These are phyloP conservation scores for Penicillium fuscoglaucum DNA, from an alignment of 2,329 filamentous ascomycete genomes.

Conservation along the genomic window DNA sequence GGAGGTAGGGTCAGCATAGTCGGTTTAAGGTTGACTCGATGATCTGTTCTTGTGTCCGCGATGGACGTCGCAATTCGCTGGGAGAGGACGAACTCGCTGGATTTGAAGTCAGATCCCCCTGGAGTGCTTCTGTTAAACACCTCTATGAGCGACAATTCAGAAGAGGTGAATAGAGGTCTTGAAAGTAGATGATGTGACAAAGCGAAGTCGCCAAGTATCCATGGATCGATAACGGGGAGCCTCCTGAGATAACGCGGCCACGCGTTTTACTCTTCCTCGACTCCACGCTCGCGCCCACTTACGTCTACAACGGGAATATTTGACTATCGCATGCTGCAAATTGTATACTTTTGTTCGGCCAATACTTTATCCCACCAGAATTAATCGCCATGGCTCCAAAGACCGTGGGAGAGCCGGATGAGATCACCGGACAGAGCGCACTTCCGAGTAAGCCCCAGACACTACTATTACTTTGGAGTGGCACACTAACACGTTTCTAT, in stretches of 20 bases:
- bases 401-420: slow-evolving; percentile 77
- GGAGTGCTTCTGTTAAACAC: not conserved
- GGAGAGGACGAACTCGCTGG: not conserved
- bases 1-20: slow-evolving; percentile 32
- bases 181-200: slow-evolving; percentile 15
- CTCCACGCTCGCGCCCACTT: slow-evolving; percentile 15
- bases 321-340: not conserved
- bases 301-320: not conserved
- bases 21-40: slow-evolving; percentile 18
- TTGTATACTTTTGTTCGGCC: not conserved
- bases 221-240: slow-evolving; percentile 29
- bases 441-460: slow-evolving; percentile 68
- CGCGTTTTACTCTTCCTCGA: slow-evolving; percentile 21
- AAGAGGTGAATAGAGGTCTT: slow-evolving; percentile 8
- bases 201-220: slow-evolving; percentile 27
- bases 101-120: not conserved
- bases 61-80: slow-evolving; percentile 5
- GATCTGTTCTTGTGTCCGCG: slow-evolving; percentile 15
- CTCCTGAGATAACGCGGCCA: slow-evolving; percentile 31
- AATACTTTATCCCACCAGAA: not conserved
- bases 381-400: slow-evolving; percentile 78
- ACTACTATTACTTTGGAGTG: not conserved
- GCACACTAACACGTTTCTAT: slow-evolving; percentile 13
- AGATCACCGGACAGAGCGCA: slow-evolving; percentile 80
- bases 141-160: not conserved